A percentile compares a stretch with the other conserved stretches of the same genome.
phyloP scores from a whole-genome alignment of 139 green algal species.

The Chlorella vulgaris region DNA sequence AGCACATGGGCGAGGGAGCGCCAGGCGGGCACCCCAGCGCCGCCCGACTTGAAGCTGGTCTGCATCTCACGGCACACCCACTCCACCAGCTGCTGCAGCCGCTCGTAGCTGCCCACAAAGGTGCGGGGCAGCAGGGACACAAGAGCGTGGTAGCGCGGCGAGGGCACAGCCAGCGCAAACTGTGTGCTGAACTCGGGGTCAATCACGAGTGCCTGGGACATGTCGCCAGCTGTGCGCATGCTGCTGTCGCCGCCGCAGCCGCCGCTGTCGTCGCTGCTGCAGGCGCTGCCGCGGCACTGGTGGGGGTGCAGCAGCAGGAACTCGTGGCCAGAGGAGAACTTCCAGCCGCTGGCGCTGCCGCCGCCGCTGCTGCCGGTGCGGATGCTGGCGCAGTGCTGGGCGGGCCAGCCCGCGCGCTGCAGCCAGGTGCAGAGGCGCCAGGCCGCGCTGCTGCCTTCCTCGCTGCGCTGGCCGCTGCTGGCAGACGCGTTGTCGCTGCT shows the following conservation, averaged over 20 bases:
- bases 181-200: neutral
- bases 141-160: neutral
- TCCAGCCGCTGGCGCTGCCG: slow-evolving; percentile 4
- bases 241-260: neutral
- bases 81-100: slow-evolving; percentile 25
- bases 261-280: neutral
- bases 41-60: neutral
- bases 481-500: neutral
- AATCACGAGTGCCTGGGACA: too few relatives aligned
- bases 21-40: slow-evolving; percentile 10
- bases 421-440: slow-evolving; percentile 22
- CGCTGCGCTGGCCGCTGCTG: slow-evolving; percentile 21
- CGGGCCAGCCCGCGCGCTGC: slow-evolving; percentile 27
- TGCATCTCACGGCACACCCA: slow-evolving; percentile 26
- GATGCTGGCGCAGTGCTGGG: slow-evolving; percentile 22
- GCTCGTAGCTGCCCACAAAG: slow-evolving; percentile 29
- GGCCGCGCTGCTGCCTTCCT: slow-evolving; percentile 18
- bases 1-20: slow-evolving; percentile 22
- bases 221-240: neutral
- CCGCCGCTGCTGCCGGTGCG: slow-evolving; percentile 13
- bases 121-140: slow-evolving; percentile 21
- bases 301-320: slow-evolving; percentile 17
- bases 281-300: neutral
- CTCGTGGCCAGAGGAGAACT: slow-evolving; percentile 18
- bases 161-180: neutral